These are phyloP conservation scores for Pharnaceum exiguum DNA, from an alignment of 148 eudicot species.

Conservation along the genomic window DNA sequence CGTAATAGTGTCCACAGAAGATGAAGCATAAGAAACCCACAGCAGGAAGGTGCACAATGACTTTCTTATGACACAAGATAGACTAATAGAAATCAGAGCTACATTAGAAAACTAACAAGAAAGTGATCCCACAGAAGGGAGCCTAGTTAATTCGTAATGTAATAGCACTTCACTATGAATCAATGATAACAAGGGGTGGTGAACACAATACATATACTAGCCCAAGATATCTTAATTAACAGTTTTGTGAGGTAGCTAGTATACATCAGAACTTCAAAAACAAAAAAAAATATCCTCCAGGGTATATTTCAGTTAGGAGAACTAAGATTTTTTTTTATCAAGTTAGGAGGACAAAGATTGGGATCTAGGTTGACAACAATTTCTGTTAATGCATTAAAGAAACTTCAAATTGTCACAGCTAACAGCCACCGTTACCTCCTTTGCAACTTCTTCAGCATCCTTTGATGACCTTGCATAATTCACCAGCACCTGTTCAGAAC, in stretches of 20 bases:
- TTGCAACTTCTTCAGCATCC: conserved; percentile 62
- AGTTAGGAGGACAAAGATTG: no score
- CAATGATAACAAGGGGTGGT: not conserved
- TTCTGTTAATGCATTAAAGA: not conserved
- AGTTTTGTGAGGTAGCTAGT: no score
- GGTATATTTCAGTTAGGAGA: no score
- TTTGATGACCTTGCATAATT: conserved; percentile 66
- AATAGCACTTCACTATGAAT: not conserved
- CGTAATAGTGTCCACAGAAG: no score
- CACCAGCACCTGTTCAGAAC: conserved; percentile 57
- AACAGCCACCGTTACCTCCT: conserved; percentile 32
- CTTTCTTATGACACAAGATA: not conserved
- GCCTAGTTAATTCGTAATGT: not conserved
- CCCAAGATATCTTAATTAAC: no score
- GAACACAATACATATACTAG: not conserved
- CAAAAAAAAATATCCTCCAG: no score
- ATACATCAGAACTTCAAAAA: no score
- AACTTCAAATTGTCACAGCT: not conserved
- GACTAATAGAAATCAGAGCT: not conserved
- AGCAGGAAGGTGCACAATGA: not conserved
- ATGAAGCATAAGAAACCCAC: not conserved
- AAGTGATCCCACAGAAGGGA: not conserved
- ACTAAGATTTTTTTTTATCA: no score
- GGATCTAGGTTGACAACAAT: no score
- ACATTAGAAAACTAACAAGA: not conserved